phyloP scores from a whole-genome alignment of 129 eudicot species.

The Pseudognaphalium luteoalbum region DNA sequence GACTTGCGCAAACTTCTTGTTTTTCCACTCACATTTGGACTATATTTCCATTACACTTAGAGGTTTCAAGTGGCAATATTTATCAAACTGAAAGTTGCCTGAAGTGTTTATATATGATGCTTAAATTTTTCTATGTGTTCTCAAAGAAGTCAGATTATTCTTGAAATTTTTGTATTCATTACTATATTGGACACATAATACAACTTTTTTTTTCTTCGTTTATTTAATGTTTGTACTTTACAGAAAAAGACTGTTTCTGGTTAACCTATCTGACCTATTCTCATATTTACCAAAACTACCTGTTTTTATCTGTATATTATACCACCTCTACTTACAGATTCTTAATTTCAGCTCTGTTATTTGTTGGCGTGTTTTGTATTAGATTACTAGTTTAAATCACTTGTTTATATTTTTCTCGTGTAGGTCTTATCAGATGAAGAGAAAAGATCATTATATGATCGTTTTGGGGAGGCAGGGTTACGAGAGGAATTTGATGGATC shows the following conservation, averaged over 20 bases:
- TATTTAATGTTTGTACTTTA: too few species aligned
- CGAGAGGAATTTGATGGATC: conserved; percentile 61
- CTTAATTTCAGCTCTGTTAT: too few species aligned
- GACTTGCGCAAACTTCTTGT: neutral
- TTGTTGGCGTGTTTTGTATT: neutral
- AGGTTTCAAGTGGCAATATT: neutral
- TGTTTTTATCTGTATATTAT: neutral
- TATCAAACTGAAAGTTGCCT: neutral
- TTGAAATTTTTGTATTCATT: neutral
- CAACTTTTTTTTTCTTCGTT: too few species aligned
- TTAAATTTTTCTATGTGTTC: too few species aligned
- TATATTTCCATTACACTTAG: neutral
- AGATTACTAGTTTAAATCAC: neutral
- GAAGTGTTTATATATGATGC: neutral
- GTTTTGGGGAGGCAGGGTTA: conserved; percentile 89
- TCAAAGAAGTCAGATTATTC: neutral
- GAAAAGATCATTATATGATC: conserved; percentile 89
- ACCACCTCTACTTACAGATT: neutral
- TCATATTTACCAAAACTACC: neutral
- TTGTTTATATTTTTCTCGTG: conserved; percentile 3
- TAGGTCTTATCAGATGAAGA: conserved; percentile 86
- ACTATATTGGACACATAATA: too few species aligned
- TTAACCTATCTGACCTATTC: neutral
- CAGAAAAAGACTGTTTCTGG: too few species aligned
- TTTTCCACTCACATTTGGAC: neutral